A percentile compares a stretch with the other conserved stretches of the same genome.
Conservation (phyloP, 2,329 filamentous ascomycete genomes). For the Colletotrichum musae region DNA sequence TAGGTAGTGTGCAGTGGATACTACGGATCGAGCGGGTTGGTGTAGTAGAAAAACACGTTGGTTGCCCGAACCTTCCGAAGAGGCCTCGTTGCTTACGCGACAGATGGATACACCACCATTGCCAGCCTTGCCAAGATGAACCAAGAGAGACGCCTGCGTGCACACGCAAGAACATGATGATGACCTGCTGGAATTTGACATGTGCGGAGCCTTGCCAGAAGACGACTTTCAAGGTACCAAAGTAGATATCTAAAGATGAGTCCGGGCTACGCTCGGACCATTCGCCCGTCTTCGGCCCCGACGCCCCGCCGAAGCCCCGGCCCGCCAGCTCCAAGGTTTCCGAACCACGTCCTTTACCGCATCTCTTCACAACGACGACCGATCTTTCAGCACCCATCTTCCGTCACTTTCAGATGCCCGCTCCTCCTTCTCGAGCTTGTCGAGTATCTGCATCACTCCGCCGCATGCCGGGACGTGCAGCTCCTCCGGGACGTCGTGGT, state of each 20-base stretch:
- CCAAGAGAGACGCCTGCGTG: background rate
- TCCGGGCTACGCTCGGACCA: background rate
- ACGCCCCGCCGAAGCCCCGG: background rate
- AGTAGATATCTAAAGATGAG: conserved; percentile 1
- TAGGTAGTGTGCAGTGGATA: background rate
- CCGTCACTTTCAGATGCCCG: conserved; percentile 64
- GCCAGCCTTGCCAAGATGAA: conserved; percentile 2
- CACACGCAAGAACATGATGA: background rate
- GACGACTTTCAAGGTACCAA: background rate
- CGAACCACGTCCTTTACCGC: too few relatives aligned
- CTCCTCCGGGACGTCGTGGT: conserved; percentile 81
- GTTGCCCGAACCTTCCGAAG: conserved; percentile 34
- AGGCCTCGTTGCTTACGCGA: background rate
- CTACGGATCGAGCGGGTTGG: too few relatives aligned
- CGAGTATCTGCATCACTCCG: conserved; percentile 83
- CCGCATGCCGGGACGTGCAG: conserved; percentile 82
- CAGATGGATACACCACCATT: too few relatives aligned
- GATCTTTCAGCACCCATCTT: conserved; percentile 60
- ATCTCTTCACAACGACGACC: conserved; percentile 55
- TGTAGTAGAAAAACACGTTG: background rate
- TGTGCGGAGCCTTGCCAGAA: background rate
- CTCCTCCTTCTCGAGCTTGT: conserved; percentile 83
- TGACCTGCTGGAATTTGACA: background rate
- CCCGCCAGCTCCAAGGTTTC: too few relatives aligned
- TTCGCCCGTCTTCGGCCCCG: conserved; percentile 7